Base-by-base conservation (phyloP, 2,329 filamentous ascomycete genomes). In the Aspergillus sp. region DNA sequence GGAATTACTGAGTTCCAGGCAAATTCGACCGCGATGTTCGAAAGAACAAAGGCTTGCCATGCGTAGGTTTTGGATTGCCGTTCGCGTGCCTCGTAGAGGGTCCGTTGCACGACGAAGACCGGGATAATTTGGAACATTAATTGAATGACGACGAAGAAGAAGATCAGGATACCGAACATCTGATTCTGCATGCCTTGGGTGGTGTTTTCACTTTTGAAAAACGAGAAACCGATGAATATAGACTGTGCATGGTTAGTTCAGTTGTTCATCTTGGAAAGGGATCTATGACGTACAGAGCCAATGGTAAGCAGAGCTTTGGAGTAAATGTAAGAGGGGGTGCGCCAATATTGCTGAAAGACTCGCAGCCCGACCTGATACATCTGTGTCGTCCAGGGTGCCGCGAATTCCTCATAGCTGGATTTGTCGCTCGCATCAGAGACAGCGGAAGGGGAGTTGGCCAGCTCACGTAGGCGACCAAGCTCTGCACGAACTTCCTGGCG, bases 271-370 rank as follows among this genome's bases (percentile, higher is more conserved):
- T 42, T n/a, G 11, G 14, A 11, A 42, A 12, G 2, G 14, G 3
- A 26, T 47, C 14, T 9, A 49, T 2, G 11, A 55, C 53, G 6
- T 55, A 64, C 81, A 69, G 81, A 81, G 18, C 85, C 76, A 22
- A 83, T 77, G 71, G 87, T 90, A n/a, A 95, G 85, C 2, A 82
- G 78, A 0, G 83, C 73, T 80, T 96, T 96, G 69, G 90, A 87
- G 78, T 92, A 95, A 73, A 96, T 92, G 78, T 96, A 96, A 2
- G 86, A 85, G 0, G 92, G 92, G 0, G 88, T 92, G 60, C 92
- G 88, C 91, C 91, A 96, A 82, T 93, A 94, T 74, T 96, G 91
- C 73, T 92, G 84, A 79, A 93, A 93, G 32, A 93, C 89, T 67
- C 92, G 90, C 64, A 82, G 75, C 22, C 84, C 82, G 54, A 90